Evolutionary conservation across 306 rosid species (phyloP), one percentile per base, ranked within the genome.

Genomic region (Vicia sativa): DNA sequence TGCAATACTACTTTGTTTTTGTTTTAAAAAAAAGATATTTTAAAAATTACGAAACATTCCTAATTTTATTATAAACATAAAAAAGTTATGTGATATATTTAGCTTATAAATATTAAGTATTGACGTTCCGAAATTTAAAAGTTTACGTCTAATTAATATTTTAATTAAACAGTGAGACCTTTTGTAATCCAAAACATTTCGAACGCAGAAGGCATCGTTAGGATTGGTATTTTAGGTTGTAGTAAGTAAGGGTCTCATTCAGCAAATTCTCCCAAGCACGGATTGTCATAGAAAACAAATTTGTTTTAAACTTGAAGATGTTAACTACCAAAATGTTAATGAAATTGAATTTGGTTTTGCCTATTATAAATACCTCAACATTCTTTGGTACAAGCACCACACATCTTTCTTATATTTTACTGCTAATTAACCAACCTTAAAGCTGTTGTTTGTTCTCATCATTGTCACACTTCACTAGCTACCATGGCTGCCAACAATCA

Each of bases 281-380:
- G 19, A 7, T 25, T 25, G 10, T 7, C 23, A 21, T 21, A 21
- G 23, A 21, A 21, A 9, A 11, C 1, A 19, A 19, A 1, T 52
- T 6, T 28, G 66, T 9, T 69, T 38, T 41, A 25, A 37, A 15
- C 35, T 16, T 48, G 11, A 48, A 16, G 18, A 16, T 49, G 11
- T 16, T 18, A 49, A 44, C 53, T 13, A 16, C 25, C 23, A 21
- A 21, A 21, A 21, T 21, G 23, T 21, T 21, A 21, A 26, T 55
- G 11, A 31, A 16, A 21, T 18, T 52, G 45, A 34, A 29, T 48
- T 15, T 54, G n/a, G 28, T 15, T 29, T 31, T 70, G 25, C 55
- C 68, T 21, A 52, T 52, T 70, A 70, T 70, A 70, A 23, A 71
- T 63, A 70, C 28, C 62, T 10, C 42, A 15, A 3, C 1, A 62